These are phyloP conservation scores for Microdochium bolleyi DNA, from an alignment of 2,329 filamentous ascomycete genomes.

Conservation along the genomic window DNA sequence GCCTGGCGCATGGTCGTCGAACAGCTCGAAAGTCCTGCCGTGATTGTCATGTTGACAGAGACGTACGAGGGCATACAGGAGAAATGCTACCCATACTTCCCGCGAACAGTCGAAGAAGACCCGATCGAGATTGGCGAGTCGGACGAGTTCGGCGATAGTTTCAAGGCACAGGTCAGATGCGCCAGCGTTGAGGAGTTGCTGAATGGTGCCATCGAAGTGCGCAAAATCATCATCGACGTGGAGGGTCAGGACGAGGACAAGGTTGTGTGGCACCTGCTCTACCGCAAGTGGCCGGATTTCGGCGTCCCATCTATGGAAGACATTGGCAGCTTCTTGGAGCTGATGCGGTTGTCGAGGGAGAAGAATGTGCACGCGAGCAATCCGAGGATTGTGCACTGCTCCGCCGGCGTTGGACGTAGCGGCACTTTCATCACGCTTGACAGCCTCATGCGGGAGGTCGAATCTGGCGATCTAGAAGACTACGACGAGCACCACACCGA, in stretches of 20 bases:
- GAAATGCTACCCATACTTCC: conserved; percentile 90
- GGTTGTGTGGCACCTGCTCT: conserved; percentile 73
- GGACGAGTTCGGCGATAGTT: conserved; percentile 58
- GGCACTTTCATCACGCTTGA: conserved; percentile 97
- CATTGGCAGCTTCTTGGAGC: conserved; percentile 57
- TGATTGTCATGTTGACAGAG: conserved; percentile 92
- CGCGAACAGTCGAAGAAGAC: conserved; percentile 43
- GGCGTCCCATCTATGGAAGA: conserved; percentile 67
- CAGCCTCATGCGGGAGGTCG: conserved; percentile 76
- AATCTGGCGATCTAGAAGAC: conserved; percentile 58
- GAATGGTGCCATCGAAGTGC: conserved; percentile 59
- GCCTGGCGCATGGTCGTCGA: conserved; percentile 96
- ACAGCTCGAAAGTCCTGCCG: conserved; percentile 61
- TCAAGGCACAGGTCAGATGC: conserved; percentile 62
- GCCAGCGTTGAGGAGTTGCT: conserved; percentile 50
- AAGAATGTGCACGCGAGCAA: conserved; percentile 49
- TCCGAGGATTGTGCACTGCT: conserved; percentile 79
- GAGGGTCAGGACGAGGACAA: conserved; percentile 30
- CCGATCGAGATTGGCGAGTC: conserved; percentile 52
- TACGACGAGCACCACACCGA: conserved; percentile 23
- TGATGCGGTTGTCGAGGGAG: conserved; percentile 60
- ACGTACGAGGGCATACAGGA: conserved; percentile 69
- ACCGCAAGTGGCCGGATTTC: conserved; percentile 86
- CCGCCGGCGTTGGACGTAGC: conserved; percentile 86
- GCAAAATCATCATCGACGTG: conserved; percentile 59